Evolutionary conservation across 768 basidiomycete species (phyloP).

Genomic region (Mycena epipterygia): DNA sequence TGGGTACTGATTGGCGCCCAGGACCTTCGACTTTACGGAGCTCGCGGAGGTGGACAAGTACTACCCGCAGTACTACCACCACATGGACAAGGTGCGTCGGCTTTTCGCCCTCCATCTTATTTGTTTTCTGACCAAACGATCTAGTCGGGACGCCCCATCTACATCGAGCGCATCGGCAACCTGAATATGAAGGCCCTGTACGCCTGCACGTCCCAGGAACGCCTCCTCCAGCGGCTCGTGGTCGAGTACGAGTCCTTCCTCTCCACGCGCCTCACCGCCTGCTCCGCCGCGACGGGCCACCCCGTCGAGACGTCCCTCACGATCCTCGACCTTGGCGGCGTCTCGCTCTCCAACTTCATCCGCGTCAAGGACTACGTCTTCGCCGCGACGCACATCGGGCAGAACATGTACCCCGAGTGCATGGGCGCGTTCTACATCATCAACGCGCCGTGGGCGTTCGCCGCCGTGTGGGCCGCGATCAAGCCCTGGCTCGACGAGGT

Average conservation of each 20-base stretch:
- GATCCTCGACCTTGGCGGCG: slow-evolving; percentile 89
- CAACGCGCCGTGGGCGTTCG: slow-evolving; percentile 96
- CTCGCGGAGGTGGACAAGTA: slow-evolving; percentile 88
- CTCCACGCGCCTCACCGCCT: slow-evolving; percentile 83
- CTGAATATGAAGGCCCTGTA: slow-evolving; percentile 91
- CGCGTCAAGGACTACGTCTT: slow-evolving; percentile 94
- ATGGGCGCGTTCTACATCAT: slow-evolving; percentile 99
- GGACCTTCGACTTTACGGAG: slow-evolving; percentile 90
- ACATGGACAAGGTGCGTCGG: slow-evolving; percentile 84
- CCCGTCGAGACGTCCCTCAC: slow-evolving; percentile 98
- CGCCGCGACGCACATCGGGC: slow-evolving; percentile 82
- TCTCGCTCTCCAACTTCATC: slow-evolving; percentile 84
- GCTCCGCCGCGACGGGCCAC: slow-evolving; percentile 78
- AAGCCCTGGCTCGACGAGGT: slow-evolving; percentile 96
- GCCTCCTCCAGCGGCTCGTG: slow-evolving; percentile 91
- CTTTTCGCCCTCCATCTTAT: neutral
- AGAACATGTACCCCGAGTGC: slow-evolving; percentile 89
- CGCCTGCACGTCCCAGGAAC: slow-evolving; percentile 85
- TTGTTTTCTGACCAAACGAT: neutral
- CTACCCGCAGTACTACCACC: slow-evolving; percentile 95
- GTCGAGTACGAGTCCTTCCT: slow-evolving; percentile 95
- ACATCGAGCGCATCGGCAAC: slow-evolving; percentile 93
- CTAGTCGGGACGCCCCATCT: slow-evolving; percentile 96
- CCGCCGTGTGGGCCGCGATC: slow-evolving; percentile 88
- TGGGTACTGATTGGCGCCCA: slow-evolving; percentile 42